phyloP scores from a whole-genome alignment of 768 basidiomycete species.

The Kwoniella bestiolae region DNA sequence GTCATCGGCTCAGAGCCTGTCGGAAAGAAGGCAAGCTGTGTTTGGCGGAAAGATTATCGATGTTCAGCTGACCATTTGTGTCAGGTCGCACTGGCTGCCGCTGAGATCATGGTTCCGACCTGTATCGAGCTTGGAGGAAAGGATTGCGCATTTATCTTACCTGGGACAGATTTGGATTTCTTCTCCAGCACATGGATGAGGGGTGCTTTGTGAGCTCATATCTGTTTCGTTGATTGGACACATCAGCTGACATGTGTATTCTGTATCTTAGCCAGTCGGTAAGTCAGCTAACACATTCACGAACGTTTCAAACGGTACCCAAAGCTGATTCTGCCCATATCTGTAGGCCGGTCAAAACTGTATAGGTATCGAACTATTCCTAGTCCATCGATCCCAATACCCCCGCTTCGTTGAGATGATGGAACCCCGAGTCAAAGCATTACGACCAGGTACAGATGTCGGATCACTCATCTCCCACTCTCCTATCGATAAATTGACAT shows the following conservation, averaged over 20 bases:
- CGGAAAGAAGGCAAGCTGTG: slow-evolving; percentile 59
- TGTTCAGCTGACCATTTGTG: background rate
- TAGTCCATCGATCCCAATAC: slow-evolving; percentile 79
- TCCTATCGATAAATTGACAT: slow-evolving; percentile 72
- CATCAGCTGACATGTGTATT: background rate
- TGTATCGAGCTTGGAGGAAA: slow-evolving; percentile 96
- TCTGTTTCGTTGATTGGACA: background rate
- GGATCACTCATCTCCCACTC: slow-evolving; percentile 82
- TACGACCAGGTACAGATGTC: slow-evolving; percentile 79
- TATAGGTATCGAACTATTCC: slow-evolving; percentile 91
- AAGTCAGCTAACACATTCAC: slow-evolving; percentile 13
- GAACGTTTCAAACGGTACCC: background rate
- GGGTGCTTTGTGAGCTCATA: slow-evolving; percentile 76
- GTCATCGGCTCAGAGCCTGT: slow-evolving; percentile 58
- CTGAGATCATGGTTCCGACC: slow-evolving; percentile 84
- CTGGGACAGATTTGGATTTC: slow-evolving; percentile 77
- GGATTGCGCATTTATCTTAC: slow-evolving; percentile 88
- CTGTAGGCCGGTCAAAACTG: slow-evolving; percentile 81
- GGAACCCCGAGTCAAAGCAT: slow-evolving; percentile 63
- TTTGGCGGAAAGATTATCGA: background rate
- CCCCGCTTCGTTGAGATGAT: slow-evolving; percentile 73
- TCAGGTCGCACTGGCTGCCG: slow-evolving; percentile 75
- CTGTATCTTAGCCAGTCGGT: slow-evolving; percentile 41
- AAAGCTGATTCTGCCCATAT: background rate
- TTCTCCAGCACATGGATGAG: slow-evolving; percentile 86